Base-by-base conservation (phyloP, 768 basidiomycete genomes). In the Trametes coccinea region DNA sequence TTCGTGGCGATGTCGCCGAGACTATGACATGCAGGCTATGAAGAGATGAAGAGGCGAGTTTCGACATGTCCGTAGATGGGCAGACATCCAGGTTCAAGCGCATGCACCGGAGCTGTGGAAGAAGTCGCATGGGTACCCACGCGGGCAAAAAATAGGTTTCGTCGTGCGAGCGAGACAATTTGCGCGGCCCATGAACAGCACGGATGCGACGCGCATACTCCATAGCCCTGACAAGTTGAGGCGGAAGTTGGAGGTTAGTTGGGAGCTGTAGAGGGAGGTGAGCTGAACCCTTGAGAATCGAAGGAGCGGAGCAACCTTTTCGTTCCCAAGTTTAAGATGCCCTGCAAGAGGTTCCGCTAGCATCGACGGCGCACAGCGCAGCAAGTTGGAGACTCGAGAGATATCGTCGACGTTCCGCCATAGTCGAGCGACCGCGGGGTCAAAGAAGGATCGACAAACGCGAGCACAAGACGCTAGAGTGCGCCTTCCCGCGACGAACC, bases 321-420 rank as follows among this genome's bases (percentile, higher is more conserved):
- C 31, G 4, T 44, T 14, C 4, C 2, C n/a, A 14, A 9, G 6
- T 3, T 30, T 13, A 2, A n/a, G 1, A 2, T n/a, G 22, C 0
- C 41, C 16, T 29, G 22, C n/a, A 27, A 48, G 29, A 4, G 44
- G 34, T 6, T 50, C n/a, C 30, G 39, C 33, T 2, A 22, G 11
- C 6, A 10, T 33, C 14, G 44, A 29, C 29, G 46, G 31, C 2
- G 44, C 22, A 3, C 29, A 3, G 6, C 48, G 39, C 13, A 58
- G 41, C 10, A 58, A 16, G 17, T 44, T 17, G 16, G 59, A 40
- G 22, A 59, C 22, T 6, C 11, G 41, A 5, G 62, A 51, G 4
- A 53, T 2, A 17, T 53, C 51, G 46, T 63, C 62, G 16, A 63
- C 27, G 33, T 63, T 48, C 41, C 47, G 53, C 62, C 62, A 63